Percentiles rank a stretch among this genome's conserved stretches.
phyloP scores from a whole-genome alignment of 2,329 filamentous ascomycete species.

The Xylaria multiplex region DNA sequence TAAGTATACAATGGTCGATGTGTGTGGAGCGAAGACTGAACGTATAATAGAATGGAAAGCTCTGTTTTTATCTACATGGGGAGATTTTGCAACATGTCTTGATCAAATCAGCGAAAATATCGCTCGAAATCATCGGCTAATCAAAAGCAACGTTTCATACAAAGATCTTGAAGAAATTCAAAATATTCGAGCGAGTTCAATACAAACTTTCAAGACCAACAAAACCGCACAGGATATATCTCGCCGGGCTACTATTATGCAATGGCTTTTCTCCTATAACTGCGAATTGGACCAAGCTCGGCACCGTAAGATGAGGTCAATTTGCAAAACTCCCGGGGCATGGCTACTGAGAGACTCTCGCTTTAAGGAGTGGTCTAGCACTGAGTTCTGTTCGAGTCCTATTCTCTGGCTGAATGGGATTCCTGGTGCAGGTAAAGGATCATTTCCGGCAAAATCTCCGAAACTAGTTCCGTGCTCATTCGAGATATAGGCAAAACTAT shows the following conservation, averaged over 20 bases:
- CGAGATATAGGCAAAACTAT: conserved; percentile 42
- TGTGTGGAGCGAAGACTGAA: conserved; percentile 1
- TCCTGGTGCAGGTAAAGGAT: conserved; percentile 51
- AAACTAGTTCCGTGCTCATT: conserved; percentile 7
- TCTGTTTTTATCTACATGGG: conserved; percentile 50
- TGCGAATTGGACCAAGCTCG: conserved; percentile 27
- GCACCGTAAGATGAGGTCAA: conserved; percentile 28
- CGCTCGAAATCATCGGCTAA: conserved; percentile 42
- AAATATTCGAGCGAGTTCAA: conserved; percentile 34
- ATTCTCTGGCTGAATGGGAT: conserved; percentile 54
- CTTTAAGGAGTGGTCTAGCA: conserved; percentile 44
- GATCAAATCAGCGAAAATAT: conserved; percentile 47
- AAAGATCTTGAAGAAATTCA: conserved; percentile 44
- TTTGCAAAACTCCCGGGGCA: conserved; percentile 38
- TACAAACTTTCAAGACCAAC: conserved; percentile 36
- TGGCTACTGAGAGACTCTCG: conserved; percentile 47
- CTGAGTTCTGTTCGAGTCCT: conserved; percentile 37
- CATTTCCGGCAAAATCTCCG: background rate
- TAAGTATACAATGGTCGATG: conserved; percentile 19
- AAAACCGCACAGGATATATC: conserved; percentile 35
- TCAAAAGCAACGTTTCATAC: conserved; percentile 47
- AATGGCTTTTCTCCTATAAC: conserved; percentile 39
- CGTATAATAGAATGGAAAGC: conserved; percentile 44
- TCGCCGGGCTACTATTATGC: conserved; percentile 22
- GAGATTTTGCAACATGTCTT: conserved; percentile 46